Conservation (phyloP, 1,284 basidiomycete genomes). For the Cutaneotrichosporon arboriforme region DNA sequence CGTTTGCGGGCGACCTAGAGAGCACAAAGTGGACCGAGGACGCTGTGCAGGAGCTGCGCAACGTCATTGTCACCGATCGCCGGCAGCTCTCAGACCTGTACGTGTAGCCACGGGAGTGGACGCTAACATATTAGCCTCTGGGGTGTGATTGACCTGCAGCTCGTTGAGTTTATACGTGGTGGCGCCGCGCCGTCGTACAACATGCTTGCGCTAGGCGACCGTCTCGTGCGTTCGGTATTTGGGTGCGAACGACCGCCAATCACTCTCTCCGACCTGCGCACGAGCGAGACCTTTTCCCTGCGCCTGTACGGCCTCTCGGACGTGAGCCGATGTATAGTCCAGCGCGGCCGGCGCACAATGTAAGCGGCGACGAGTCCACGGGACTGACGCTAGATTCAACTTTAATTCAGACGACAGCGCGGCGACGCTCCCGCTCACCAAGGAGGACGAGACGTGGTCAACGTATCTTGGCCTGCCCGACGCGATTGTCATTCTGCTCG, state of each 20-base stretch:
- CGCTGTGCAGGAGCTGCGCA: constrained; percentile 21
- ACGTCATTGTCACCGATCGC: constrained; percentile 20
- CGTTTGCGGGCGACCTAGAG: constrained; percentile 26
- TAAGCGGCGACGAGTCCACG: too few species aligned
- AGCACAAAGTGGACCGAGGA: constrained; percentile 33
- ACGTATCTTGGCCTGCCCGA: constrained; percentile 33
- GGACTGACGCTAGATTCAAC: neutral
- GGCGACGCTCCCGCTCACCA: constrained; percentile 2
- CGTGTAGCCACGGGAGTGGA: constrained; percentile 11
- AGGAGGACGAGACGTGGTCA: constrained; percentile 27
- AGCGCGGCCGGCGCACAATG: constrained; percentile 24
- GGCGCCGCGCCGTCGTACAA: constrained; percentile 27
- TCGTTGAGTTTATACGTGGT: constrained; percentile 29
- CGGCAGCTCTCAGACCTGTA: constrained; percentile 23
- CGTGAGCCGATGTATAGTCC: constrained; percentile 28
- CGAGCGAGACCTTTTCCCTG: constrained; percentile 21
- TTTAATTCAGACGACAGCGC: constrained; percentile 5
- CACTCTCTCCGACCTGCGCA: constrained; percentile 18
- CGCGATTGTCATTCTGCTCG: constrained; percentile 28
- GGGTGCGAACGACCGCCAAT: constrained; percentile 17
- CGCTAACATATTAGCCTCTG: constrained; percentile 15
- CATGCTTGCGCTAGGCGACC: constrained; percentile 29
- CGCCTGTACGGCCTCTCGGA: constrained; percentile 28
- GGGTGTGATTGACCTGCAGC: constrained; percentile 31
- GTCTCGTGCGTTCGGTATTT: constrained; percentile 20